Base-by-base conservation (phyloP, 495 filamentous ascomycete species). In the Podospora fimiseda region DNA sequence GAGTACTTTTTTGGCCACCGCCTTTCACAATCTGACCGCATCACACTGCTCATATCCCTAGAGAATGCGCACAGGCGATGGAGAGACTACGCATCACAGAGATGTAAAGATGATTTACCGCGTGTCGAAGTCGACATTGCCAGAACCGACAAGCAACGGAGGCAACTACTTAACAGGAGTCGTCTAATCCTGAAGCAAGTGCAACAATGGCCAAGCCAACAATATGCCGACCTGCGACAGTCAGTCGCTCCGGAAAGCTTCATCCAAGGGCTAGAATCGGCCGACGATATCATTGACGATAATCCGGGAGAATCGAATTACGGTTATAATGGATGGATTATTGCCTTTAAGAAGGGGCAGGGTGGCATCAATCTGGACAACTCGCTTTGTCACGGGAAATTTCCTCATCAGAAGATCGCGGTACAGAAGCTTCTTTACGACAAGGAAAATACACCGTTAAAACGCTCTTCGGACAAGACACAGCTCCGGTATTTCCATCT, bases 401-500 rank as follows among this genome's bases (percentile, higher is more conserved):
- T 62, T 24, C 62, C 59, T 9, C 62, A 65, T 43, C 62, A 65
- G 41, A 62, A 62, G 57, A 65, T 65, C 14, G 55, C 62, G 1
- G 49, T 61, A 11, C 61, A 61, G 43, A 58, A 52, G 22, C 43
- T 63, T 14, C 52, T 61, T 2, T 63, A 61, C 43, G 58, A 58
- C 30, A 56, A 43, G 50, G 42, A 33, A 14, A 21, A 55, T 6
- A 63, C 58, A 5, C 58, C 61, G 0, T 37, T 63, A 18, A 60
- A 51, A 39, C 49, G 61, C 1, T 43, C 52, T 0, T 3, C 42
- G 9, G 52, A 63, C 46, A 50, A 43, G 19, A 56, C 54, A 41
- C 58, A 61, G 52, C 46, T 63, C 19, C 58, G 61, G 14, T 63
- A 61, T 46, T 63, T 63, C n/a, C 61, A 63, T 40, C 55, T 63